Conservation (phyloP, 176 grass and related monocot species). For the Puya raimondii region DNA sequence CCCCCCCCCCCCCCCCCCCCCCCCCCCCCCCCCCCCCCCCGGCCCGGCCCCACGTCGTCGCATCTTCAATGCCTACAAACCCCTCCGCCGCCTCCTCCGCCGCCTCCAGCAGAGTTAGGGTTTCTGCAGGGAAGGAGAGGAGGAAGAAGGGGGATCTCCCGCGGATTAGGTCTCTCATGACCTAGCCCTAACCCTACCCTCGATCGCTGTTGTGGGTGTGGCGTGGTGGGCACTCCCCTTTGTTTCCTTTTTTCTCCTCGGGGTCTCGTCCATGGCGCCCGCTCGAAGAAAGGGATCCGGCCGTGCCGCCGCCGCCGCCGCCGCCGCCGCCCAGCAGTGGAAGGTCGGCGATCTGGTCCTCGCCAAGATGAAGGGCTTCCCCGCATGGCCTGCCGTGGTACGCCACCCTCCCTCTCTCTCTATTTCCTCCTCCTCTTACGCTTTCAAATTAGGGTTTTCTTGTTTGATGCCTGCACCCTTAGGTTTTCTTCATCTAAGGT, state of each 20-base stretch:
- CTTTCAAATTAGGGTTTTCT: neutral
- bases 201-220: conserved; percentile 2
- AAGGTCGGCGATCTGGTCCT: conserved; percentile 98
- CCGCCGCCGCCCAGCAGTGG: conserved; percentile 62
- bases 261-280: conserved; percentile 44
- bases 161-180: neutral
- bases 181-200: neutral
- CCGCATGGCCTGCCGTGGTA: conserved; percentile 93
- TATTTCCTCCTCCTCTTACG: neutral
- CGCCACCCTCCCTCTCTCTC: neutral
- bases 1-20: too few species aligned
- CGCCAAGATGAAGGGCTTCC: conserved; percentile 97
- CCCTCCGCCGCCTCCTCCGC: neutral
- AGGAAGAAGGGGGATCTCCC: neutral
- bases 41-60: too few species aligned
- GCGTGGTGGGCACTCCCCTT: conserved; percentile 13
- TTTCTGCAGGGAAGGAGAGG: neutral
- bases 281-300: conserved; percentile 52
- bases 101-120: neutral
- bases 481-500: too few species aligned
- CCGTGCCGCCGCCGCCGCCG: conserved; percentile 39
- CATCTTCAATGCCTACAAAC: neutral
- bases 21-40: too few species aligned
- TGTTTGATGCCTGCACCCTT: too few species aligned
- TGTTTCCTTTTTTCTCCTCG: neutral